Evolutionary conservation across 176 grass and related monocot genomes (phyloP), one percentile per base, ranked within the genome.

Genomic region (Avena eriantha): DNA sequence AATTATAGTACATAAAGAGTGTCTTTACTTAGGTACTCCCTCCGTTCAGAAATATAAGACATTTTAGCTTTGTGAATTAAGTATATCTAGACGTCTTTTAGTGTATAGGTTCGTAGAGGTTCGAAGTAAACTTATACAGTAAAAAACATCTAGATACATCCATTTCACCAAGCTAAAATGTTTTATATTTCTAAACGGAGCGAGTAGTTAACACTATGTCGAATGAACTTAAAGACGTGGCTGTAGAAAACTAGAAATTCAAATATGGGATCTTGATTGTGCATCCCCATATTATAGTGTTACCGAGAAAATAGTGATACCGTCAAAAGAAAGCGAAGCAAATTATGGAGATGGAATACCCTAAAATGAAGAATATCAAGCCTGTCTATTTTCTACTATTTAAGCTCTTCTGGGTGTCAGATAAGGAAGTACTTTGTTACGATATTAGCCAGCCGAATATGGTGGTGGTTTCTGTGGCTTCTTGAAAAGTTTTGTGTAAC

Each of bases 341-440:
- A 86, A 84, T 96, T 68, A 67, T 93, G 17, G 89, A 94, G 87
- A 92, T 98, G 92, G 86, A 94, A 76, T 98, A 98, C 73, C 88
- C 92, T 34, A 85, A 92, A 65, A 89, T 78, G 77, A 98, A 94
- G 84, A 82, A 90, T 77, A 88, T 92, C 49, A 95, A 87, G 60
- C 79, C 93, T 19, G 90, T 96, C 8, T 98, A 96, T 93, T 98
- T 98, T 86, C 65, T 98, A 31, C 89, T 98, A 23, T 86, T 98
- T 23, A 98, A 96, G 68, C 94, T 98, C 47, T 93, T 96, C 89
- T 91, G 83, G 83, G 10, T 83, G 6, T 94, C 90, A 77, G 90
- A 98, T 81, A 94, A 70, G 23, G 26, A 59, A 21, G 82, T 90
- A 72, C 60, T 98, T 33, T 98, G 29, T 29, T 29, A 29, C 29